Evolutionary conservation across 2,329 filamentous ascomycete species (phyloP), one percentile per base, ranked within the genome.

Genomic region (Aciculosporium take): DNA sequence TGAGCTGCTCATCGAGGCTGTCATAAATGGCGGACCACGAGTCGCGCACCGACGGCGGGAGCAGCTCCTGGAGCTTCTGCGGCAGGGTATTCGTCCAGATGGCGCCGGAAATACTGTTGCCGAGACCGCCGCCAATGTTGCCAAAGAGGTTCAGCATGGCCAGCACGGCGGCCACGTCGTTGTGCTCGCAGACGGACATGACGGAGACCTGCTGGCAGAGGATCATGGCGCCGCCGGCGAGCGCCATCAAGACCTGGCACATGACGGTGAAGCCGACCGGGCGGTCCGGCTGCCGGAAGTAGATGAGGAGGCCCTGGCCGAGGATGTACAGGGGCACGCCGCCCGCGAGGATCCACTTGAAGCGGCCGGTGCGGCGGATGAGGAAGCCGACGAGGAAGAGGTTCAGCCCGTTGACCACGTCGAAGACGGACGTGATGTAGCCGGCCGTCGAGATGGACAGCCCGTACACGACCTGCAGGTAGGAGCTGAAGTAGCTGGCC

Each of bases 141-240:
- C 61, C 65, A 7, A 61, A 58, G 7, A 69, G 60, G n/a, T 61
- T 62, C 1, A 71, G 51, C 17, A 70, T 50, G 0, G 68, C 66
- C 17, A 72, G 59, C 2, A 60, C 63, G 4, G 65, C 66, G 21
- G 73, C 71, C 5, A 76, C 61, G 32, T 74, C 65, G 39, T 71
- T 64, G 39, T 75, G 72, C 43, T 66, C 66, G 13, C 69, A 68
- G 3, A 69, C 65, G 0, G 70, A 64, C 56, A 79, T 71, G 31
- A 78, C 67, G 5, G 73, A 71, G 48, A 80, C 69, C 45, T 79
- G 68, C 47, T 72, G 61, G 42, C 66, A 64, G 15, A 72, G 49
- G 10, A 71, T 72, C 49, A 72, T 72, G 55, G 74, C 70, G 44
- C 67, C 69, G 23, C 65, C 71, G 10, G 60, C 70, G 12, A 70